Percentiles rank a stretch among this genome's conserved stretches.
phyloP scores from a whole-genome alignment of 192 early-diverging fungal species.

The Coemansia sp. region DNA sequence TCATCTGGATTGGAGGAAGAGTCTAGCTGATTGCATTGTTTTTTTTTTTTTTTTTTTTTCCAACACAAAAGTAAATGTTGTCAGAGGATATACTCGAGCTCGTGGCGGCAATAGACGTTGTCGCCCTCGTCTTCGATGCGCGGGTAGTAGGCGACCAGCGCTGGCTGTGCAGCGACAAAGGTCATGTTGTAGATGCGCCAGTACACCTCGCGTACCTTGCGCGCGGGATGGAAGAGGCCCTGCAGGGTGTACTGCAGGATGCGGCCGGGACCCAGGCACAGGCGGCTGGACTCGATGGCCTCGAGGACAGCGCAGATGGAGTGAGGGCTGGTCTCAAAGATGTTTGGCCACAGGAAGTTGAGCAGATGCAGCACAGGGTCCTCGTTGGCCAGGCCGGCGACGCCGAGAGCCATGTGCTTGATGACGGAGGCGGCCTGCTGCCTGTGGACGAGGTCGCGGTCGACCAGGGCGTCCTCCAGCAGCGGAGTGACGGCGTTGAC shows the following conservation, averaged over 20 bases:
- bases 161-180: constrained; percentile 88
- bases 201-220: constrained; percentile 93
- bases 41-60: neutral
- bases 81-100: constrained; percentile 72
- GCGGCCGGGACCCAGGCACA: constrained; percentile 82
- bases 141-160: constrained; percentile 89
- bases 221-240: constrained; percentile 96
- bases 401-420: constrained; percentile 94
- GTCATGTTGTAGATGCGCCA: constrained; percentile 98
- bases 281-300: constrained; percentile 89
- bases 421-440: constrained; percentile 96
- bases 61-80: neutral
- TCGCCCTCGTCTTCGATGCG: constrained; percentile 75
- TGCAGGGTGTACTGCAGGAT: constrained; percentile 87
- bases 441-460: constrained; percentile 96
- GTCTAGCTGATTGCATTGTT: neutral
- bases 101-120: constrained; percentile 78
- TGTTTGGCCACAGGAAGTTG: constrained; percentile 98
- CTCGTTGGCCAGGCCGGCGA: constrained; percentile 88
- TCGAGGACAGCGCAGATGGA: constrained; percentile 98
- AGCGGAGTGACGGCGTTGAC: constrained; percentile 95
- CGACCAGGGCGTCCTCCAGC: constrained; percentile 94
- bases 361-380: constrained; percentile 91
- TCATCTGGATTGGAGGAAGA: neutral
- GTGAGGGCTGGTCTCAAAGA: constrained; percentile 95